phyloP scores from a whole-genome alignment of 2,329 filamentous ascomycete genomes.

The Blastomyces percursus region DNA sequence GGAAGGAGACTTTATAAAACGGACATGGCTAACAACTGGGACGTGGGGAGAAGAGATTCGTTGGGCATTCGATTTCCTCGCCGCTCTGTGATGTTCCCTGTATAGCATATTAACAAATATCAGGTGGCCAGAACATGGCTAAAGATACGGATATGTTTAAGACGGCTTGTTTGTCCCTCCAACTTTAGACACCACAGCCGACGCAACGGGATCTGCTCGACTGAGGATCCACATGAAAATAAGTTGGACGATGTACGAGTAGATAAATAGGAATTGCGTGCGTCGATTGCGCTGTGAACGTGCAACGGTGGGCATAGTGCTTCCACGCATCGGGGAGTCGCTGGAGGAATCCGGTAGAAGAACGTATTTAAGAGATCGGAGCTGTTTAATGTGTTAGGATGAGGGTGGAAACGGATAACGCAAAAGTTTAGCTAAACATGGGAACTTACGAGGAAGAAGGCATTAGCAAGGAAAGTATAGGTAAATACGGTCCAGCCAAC shows the following conservation, averaged over 20 bases:
- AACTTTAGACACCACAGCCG: constrained; percentile 14
- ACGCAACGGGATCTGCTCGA: constrained; percentile 37
- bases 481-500: constrained; percentile 78
- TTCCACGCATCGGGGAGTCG: constrained; percentile 50
- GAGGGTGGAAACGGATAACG: not conserved
- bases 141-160: constrained; percentile 1
- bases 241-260: constrained; percentile 89
- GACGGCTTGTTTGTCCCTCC: constrained; percentile 6
- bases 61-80: not conserved
- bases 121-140: not conserved
- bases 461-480: constrained; percentile 89
- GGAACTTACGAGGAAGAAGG: constrained; percentile 75
- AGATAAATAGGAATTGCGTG: constrained; percentile 86
- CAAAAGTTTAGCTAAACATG: not conserved
- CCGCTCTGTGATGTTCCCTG: not conserved
- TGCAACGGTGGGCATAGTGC: constrained; percentile 58
- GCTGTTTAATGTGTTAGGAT: constrained; percentile 39
- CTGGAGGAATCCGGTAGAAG: constrained; percentile 71
- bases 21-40: not conserved
- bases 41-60: not conserved
- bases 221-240: constrained; percentile 83
- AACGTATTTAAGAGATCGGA: constrained; percentile 92
- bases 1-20: not conserved
- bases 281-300: constrained; percentile 75
- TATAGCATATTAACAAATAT: not conserved